phyloP scores from a whole-genome alignment of 1,139 yeast species.

The Barnettozyma hawaiiensis region DNA sequence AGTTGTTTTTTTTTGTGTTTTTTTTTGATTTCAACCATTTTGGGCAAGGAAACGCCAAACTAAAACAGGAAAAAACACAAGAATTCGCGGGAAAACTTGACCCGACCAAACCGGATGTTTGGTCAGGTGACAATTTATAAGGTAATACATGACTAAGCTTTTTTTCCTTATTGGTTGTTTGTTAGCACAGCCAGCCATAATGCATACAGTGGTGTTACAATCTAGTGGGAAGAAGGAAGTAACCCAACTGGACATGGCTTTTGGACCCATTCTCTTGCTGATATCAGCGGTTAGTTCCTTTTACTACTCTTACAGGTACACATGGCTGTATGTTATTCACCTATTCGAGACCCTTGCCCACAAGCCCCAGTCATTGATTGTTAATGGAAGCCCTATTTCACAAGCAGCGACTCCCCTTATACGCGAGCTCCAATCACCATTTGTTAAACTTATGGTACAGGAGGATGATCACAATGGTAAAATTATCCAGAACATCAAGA shows the following conservation, averaged over 20 bases:
- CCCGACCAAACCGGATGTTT: too few species aligned
- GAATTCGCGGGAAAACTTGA: background rate
- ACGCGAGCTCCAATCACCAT: conserved; percentile 11
- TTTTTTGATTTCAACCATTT: background rate
- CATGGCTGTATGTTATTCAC: conserved; percentile 20
- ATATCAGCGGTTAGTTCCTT: conserved; percentile 9
- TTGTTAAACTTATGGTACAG: conserved; percentile 9
- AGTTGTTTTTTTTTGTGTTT: background rate
- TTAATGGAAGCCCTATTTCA: background rate
- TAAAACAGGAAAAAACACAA: too few species aligned
- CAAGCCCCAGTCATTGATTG: background rate
- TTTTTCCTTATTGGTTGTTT: background rate
- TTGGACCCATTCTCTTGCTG: conserved; percentile 3
- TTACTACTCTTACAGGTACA: conserved; percentile 17
- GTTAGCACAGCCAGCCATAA: too few species aligned
- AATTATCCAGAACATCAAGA: conserved; percentile 8
- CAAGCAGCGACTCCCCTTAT: background rate
- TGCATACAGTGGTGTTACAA: background rate
- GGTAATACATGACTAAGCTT: background rate
- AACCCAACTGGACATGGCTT: background rate
- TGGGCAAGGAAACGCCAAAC: background rate
- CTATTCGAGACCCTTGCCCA: conserved; percentile 19
- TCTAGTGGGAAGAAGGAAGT: background rate
- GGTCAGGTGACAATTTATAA: background rate
- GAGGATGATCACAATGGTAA: conserved; percentile 3